Evolutionary conservation across 306 rosid species (phyloP).

Genomic region (Dryas alaskensis): DNA sequence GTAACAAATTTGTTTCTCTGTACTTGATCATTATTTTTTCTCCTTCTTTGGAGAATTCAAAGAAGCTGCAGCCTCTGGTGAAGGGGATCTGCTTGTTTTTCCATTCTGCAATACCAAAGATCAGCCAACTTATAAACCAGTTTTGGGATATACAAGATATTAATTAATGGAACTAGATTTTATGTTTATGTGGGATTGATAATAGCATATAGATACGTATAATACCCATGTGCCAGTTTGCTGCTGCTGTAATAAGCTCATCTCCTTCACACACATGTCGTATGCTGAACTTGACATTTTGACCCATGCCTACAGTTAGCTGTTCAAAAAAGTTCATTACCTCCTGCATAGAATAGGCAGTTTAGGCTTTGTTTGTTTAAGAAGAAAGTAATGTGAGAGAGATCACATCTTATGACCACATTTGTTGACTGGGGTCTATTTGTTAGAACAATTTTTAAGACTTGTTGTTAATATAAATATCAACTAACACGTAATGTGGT

Average conservation of each 20-base stretch:
- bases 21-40: conserved; percentile 48
- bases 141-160: not conserved
- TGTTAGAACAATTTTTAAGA: no score
- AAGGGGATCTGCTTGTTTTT: conserved; percentile 62
- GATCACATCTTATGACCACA: no score
- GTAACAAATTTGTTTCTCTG: not conserved
- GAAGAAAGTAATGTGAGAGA: not conserved
- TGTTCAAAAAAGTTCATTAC: conserved; percentile 50
- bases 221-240: conserved; percentile 72
- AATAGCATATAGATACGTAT: not conserved
- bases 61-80: conserved; percentile 85
- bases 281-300: conserved; percentile 59
- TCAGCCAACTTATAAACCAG: not conserved
- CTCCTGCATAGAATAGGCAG: conserved; percentile 43
- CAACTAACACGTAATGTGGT: no score
- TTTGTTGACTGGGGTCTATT: no score
- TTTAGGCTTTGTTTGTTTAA: not conserved
- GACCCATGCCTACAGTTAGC: conserved; percentile 64
- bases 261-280: conserved; percentile 50
- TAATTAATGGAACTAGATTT: not conserved
- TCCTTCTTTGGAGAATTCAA: conserved; percentile 49
- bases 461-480: no score
- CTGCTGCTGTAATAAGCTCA: conserved; percentile 46
- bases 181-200: not conserved
- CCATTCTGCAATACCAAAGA: conserved; percentile 55